Conservation (phyloP, 2,329 filamentous ascomycete species). For the Diplodia scrobiculata region DNA sequence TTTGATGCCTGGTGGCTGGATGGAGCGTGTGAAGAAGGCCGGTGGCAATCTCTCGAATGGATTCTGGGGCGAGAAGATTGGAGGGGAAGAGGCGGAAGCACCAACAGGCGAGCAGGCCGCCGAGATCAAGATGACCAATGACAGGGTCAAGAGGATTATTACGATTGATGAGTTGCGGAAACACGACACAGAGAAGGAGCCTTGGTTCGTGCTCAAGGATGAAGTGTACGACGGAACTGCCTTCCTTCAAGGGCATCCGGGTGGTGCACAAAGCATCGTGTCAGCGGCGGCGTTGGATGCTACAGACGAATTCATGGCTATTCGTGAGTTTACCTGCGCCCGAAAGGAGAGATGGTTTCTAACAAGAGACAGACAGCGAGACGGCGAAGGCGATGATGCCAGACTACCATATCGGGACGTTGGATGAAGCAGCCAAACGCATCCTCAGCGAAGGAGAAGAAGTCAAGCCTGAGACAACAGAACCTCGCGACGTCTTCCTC, state of each 20-base stretch:
- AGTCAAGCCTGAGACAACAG: constrained; percentile 45
- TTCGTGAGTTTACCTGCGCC: constrained; percentile 64
- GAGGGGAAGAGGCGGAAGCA: constrained; percentile 52
- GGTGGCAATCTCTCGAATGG: constrained; percentile 80
- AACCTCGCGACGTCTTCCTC: constrained; percentile 66
- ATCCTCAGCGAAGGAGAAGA: constrained; percentile 55
- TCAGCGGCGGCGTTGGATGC: constrained; percentile 79
- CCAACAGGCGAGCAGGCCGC: constrained; percentile 55
- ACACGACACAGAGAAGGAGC: constrained; percentile 65
- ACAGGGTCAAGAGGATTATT: constrained; percentile 64
- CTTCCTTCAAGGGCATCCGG: constrained; percentile 81
- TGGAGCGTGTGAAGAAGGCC: constrained; percentile 82
- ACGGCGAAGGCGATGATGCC: constrained; percentile 90
- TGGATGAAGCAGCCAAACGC: constrained; percentile 63
- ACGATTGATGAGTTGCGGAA: constrained; percentile 70
- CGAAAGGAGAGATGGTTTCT: constrained; percentile 31
- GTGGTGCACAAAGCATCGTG: constrained; percentile 81
- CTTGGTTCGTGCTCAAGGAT: constrained; percentile 87
- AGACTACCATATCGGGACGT: constrained; percentile 77
- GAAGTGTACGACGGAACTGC: constrained; percentile 84
- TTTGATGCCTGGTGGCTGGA: constrained; percentile 80
- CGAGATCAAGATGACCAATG: constrained; percentile 77
- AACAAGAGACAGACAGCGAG: constrained; percentile 69
- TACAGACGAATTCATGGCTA: constrained; percentile 87
- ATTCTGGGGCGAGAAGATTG: constrained; percentile 76